Base-by-base conservation (phyloP, 73 alveolate genomes). In the Symbiodinium pilosum region DNA sequence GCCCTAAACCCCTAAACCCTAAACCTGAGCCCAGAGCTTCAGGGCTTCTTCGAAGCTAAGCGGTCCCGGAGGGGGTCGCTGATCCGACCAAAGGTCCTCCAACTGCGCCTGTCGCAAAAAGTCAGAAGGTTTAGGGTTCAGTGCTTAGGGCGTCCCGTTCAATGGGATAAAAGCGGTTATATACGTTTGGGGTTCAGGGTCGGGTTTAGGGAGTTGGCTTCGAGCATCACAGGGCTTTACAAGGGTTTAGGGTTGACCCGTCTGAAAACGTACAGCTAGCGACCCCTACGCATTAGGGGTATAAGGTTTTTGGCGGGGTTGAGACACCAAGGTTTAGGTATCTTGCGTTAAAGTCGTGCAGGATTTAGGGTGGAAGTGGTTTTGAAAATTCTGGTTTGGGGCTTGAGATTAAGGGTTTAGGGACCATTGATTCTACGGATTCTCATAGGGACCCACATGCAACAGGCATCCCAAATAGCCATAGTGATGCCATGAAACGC, bases 41-140 rank as follows among this genome's bases (percentile, higher is more conserved):
- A 91, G 43, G 40, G 97, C 98, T 24, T 77, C 86, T 36, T 75
- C 93, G 44, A 30, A 93, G 56, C 68, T 47, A 68, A 93, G 56
- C 1, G 98, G 98, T 38, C 93, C 92, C 34, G 98, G 98, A n/a
- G 98, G 93, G 28, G 98, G 98, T 41, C 98, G 98, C 75, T 59
- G 39, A 3, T 93, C 98, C 11, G 98, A 93, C 98, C 98, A 93
- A 9, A 93, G 68, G 68, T 93, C 98, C 41, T 93, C 98, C 84
- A 93, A 38, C 84, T 52, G 85, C 39, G 98, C 98, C 98, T 93
- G 59, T n/a, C 30, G 42, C 32, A 18, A 9, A 9, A 20, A 0
- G 26, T 32, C 18, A 16, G 44, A 2, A 34, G 34, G 36, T 39
- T 38, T 77, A 38, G 87, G 87, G 34, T 39, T 36, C 6, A 38